Evolutionary conservation across 1,139 yeast genomes (phyloP).

Genomic region (Yamadazyma pseudoaaseri): DNA sequence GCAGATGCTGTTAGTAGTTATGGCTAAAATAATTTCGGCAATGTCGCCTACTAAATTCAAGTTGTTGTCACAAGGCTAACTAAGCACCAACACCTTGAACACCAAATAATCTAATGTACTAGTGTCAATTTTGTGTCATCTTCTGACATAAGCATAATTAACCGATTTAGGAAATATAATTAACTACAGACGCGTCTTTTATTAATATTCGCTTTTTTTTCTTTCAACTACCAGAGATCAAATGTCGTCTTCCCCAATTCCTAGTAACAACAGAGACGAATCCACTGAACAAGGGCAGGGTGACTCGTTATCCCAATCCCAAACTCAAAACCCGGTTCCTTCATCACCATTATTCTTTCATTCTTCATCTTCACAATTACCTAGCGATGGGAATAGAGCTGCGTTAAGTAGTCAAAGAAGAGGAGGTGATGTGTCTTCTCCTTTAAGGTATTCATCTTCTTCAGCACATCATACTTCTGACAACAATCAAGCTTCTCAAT

Average conservation of each 20-base stretch:
- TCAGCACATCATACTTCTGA: conserved; percentile 42
- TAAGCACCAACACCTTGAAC: no score
- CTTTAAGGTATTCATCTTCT: conserved; percentile 46
- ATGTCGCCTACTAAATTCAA: no score
- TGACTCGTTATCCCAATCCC: conserved; percentile 24
- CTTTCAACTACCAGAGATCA: conserved; percentile 2
- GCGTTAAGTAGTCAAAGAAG: conserved; percentile 17
- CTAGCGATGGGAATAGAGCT: conserved; percentile 30
- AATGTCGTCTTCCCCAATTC: conserved; percentile 35
- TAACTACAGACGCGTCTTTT: conserved; percentile 18
- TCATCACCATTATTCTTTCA: conserved; percentile 70
- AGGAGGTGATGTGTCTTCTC: conserved; percentile 36
- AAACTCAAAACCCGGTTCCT: conserved; percentile 49
- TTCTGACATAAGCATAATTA: conserved; percentile 9
- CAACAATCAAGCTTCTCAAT: conserved; percentile 17
- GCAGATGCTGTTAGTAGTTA: no score
- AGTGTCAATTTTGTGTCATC: no score
- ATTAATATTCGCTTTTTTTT: conserved; percentile 1
- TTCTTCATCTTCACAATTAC: conserved; percentile 49
- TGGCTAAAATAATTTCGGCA: no score
- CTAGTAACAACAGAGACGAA: conserved; percentile 19
- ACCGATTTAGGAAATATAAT: conserved; percentile 26
- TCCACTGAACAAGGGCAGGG: conserved; percentile 22
- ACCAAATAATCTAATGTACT: no score
- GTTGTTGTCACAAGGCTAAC: no score